Base-by-base conservation (phyloP, 192 early-diverging fungal genomes). In the Spizellomyces sp. region DNA sequence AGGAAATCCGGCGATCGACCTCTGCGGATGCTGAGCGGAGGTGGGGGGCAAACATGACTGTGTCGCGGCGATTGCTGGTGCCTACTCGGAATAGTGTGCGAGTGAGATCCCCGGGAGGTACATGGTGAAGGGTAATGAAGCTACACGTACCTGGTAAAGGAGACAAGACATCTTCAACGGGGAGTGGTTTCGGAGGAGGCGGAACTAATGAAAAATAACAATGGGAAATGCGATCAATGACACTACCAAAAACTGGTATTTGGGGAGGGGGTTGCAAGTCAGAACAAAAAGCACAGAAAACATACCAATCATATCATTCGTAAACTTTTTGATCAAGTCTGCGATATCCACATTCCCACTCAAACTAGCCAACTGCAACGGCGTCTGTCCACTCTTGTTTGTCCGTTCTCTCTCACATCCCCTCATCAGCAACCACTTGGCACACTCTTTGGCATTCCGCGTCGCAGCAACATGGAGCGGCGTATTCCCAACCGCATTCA, bases 401-500 rank as follows among this genome's bases (percentile, higher is more conserved):
- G 62, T 58, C 45, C 63, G 62, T 15, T 81, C 70, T 41, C 74
- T 45, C 50, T 86, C 82, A 15, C 76, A 78, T 6, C 85, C 85
- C n/a, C 85, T 69, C 66, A 84, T 68, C 54, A 86, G 59, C 6
- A 86, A 68, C 81, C 80, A 80, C 21, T 67, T 68, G 10, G 75
- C 74, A 57, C 81, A 77, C 55, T 82, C 82, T 63, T 72, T 78
- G 2, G 75, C 70, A 62, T 82, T 84, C 15, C 85, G 70, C 9
- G 78, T 79, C 6, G 80, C 80, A 15, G 80, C 75, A 19, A 86
- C 73, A 60, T 86, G 85, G 4, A 86, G 76, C 0, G 85, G 85
- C 9, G 85, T 86, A 67, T 86, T 86, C 12, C 85, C 85, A 21
- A 77, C 81, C 1, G 80, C 74, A 67, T 86, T 86, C 10, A 69